phyloP scores from a whole-genome alignment of 768 basidiomycete species.

The Ramaria rubella region DNA sequence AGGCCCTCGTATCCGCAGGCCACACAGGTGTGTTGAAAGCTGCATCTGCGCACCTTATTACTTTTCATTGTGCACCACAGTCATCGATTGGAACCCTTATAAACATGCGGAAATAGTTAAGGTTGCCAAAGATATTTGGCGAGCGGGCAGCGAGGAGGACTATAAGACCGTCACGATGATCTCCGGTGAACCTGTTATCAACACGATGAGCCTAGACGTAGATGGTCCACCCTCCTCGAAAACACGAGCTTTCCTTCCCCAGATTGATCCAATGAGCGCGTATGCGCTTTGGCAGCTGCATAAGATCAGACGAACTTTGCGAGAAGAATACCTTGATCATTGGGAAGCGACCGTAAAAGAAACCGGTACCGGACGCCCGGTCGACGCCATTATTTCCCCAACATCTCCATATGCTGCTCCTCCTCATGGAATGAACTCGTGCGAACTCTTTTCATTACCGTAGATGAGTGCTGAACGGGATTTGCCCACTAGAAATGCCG shows the following conservation, averaged over 20 bases:
- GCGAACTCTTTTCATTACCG: conserved; percentile 28
- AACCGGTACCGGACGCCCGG: conserved; percentile 64
- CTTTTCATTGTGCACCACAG: conserved; percentile 27
- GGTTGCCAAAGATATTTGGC: conserved; percentile 36
- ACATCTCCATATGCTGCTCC: conserved; percentile 52
- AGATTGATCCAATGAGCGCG: conserved; percentile 28
- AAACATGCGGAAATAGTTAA: conserved; percentile 14
- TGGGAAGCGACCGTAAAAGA: conserved; percentile 48
- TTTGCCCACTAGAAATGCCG: conserved; percentile 30
- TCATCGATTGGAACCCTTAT: conserved; percentile 62
- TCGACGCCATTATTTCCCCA: conserved; percentile 70
- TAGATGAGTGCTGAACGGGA: conserved; percentile 1
- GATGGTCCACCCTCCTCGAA: conserved; percentile 14
- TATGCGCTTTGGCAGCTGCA: conserved; percentile 52
- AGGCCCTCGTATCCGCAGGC: conserved; percentile 52
- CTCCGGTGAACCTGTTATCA: conserved; percentile 52
- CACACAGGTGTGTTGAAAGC: conserved; percentile 46
- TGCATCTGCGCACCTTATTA: not conserved
- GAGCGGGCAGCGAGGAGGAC: conserved; percentile 45
- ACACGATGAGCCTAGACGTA: conserved; percentile 34
- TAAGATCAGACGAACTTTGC: conserved; percentile 40
- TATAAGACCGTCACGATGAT: conserved; percentile 28
- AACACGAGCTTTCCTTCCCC: conserved; percentile 16
- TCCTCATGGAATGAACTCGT: conserved; percentile 51
- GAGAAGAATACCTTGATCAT: conserved; percentile 51